A percentile compares a stretch with the other conserved stretches of the same genome.
Evolutionary conservation across 2,329 filamentous ascomycete genomes (phyloP).

Genomic region (Calycina herbarum): DNA sequence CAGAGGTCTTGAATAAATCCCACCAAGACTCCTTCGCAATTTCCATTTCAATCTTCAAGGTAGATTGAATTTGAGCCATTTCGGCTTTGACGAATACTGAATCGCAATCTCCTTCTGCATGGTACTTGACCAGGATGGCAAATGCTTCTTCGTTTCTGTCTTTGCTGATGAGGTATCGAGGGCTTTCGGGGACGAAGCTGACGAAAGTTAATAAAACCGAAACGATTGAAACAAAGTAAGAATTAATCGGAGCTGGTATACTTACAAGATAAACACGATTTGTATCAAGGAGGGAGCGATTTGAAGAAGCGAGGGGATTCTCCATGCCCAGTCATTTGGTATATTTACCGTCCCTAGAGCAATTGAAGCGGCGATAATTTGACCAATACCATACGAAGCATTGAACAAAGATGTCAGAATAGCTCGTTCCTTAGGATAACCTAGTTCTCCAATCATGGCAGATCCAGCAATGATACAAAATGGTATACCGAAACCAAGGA

Average conservation of each 20-base stretch:
- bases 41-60: conserved; percentile 56
- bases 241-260: not conserved
- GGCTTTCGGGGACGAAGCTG: conserved; percentile 52
- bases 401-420: conserved; percentile 56
- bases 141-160: conserved; percentile 58
- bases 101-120: conserved; percentile 51
- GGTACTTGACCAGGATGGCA: conserved; percentile 52
- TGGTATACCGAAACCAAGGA: conserved; percentile 53
- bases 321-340: conserved; percentile 42
- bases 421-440: conserved; percentile 53
- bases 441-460: conserved; percentile 53
- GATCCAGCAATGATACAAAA: conserved; percentile 53
- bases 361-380: conserved; percentile 45
- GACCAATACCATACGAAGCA: conserved; percentile 51
- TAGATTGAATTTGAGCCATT: conserved; percentile 59
- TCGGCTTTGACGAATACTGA: conserved; percentile 58
- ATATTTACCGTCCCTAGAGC: conserved; percentile 47
- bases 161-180: conserved; percentile 56
- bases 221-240: not conserved
- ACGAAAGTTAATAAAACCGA: not conserved
- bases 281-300: conserved; percentile 29
- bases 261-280: conserved; percentile 19
- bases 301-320: conserved; percentile 46
- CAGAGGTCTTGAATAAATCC: conserved; percentile 51
- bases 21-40: conserved; percentile 53